A percentile compares a stretch with the other conserved stretches of the same genome.
phyloP scores from a whole-genome alignment of 306 rosid genomes.

The Cicer chorassanicum region DNA sequence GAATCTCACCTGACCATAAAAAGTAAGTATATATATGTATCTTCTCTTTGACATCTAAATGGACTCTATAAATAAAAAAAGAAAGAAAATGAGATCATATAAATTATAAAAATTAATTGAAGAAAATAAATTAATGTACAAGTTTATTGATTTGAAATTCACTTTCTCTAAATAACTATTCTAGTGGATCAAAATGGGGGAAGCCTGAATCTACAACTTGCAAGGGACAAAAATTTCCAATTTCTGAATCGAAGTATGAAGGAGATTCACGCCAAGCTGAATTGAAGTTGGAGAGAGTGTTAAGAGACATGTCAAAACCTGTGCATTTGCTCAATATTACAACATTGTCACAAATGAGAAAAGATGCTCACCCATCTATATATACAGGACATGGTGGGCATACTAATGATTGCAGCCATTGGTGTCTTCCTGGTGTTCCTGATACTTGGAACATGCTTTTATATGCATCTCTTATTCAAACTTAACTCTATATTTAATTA shows the following conservation, averaged over 20 bases:
- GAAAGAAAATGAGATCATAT: too few species aligned
- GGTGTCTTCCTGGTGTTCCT: conserved; percentile 86
- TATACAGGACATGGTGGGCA: conserved; percentile 62
- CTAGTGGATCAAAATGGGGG: conserved; percentile 63
- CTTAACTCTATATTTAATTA: too few species aligned
- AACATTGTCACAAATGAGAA: conserved; percentile 61
- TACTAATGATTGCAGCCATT: conserved; percentile 74
- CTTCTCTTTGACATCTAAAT: not conserved
- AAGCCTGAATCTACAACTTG: conserved; percentile 47
- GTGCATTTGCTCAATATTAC: conserved; percentile 65
- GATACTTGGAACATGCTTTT: conserved; percentile 76
- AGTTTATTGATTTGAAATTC: not conserved
- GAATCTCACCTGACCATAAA: conserved; percentile 76
- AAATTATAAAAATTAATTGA: too few species aligned
- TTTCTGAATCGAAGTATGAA: conserved; percentile 41
- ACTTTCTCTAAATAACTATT: not conserved
- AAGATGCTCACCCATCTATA: conserved; percentile 77
- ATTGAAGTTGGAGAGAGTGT: conserved; percentile 54
- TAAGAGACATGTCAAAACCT: conserved; percentile 49
- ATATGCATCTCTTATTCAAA: conserved; percentile 51
- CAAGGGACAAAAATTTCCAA: conserved; percentile 49
- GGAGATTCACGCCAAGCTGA: conserved; percentile 51
- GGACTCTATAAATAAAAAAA: too few species aligned
- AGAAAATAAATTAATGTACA: not conserved
- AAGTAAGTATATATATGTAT: conserved; percentile 45